Base-by-base conservation (phyloP, 352 stramenopile species). In the Globisporangium recalcitrans region DNA sequence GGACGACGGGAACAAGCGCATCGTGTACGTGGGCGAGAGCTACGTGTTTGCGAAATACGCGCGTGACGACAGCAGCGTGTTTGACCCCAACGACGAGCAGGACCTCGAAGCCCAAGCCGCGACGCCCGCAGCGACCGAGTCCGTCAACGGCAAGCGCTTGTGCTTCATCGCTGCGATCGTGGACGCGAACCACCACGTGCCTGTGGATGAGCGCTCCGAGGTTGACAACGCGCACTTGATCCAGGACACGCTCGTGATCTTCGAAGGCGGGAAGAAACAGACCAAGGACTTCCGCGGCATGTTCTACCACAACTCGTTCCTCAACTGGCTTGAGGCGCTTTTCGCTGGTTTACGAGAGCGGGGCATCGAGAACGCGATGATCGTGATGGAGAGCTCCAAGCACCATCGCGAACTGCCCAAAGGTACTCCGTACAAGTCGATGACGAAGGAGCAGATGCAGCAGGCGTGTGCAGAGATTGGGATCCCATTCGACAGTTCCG, bases 21-120 rank as follows among this genome's bases (percentile, higher is more conserved):
- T 63, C 19, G 57, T 63, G 21, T 63, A 63, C 29, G 29, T 63
- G 22, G 57, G 32, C n/a, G 57, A 63, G 44, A 63, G 42, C 44
- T 63, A 56, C 44, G 4, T 63, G 11, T 48, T 44, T 26, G 29
- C 44, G 29, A 55, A 38, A 1, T 63, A 63, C 11, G 21, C 26
- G 10, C 42, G 57, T 21, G 29, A 63, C 32, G 42, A 62, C n/a
- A 34, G n/a, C 36, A 62, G 42, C 5, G 19, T 62, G 11, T 55
- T 62, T 16, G 40, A 54, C 42, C 31, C 57, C 21, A 62, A 55
- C 27, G 57, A 55, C 29, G 57, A 62, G 57, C 57, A 62, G 31
- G 57, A 62, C n/a, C 4, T 62, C 11, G 7, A 38, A 11, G 42
- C 26, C 4, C 42, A 22, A 10, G 40, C 21, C 16, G 6, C 21